Percentiles rank a stretch among this genome's conserved stretches.
Evolutionary conservation across 208 protist species (phyloP).

Genomic region (Crithidia bombi): DNA sequence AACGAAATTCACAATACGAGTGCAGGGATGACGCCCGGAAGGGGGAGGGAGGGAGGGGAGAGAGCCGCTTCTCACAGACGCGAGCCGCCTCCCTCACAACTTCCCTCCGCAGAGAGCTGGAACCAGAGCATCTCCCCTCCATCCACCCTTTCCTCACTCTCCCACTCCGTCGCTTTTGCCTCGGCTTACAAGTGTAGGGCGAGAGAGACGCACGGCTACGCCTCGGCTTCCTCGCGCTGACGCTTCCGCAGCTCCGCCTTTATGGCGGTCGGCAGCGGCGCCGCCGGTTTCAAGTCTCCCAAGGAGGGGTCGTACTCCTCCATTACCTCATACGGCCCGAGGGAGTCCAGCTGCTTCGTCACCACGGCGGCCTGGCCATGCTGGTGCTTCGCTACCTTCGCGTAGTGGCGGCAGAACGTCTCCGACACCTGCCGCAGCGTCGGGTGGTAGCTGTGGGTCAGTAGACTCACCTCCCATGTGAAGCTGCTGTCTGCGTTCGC

Average conservation of each 20-base stretch:
- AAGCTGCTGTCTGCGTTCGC: conserved; percentile 90
- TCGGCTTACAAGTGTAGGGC: too few relatives aligned
- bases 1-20: neutral
- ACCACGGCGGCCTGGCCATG: conserved; percentile 87
- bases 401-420: conserved; percentile 83
- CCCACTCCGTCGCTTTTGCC: too few relatives aligned
- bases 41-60: too few relatives aligned
- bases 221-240: conserved; percentile 31
- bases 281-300: conserved; percentile 74
- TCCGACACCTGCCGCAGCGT: conserved; percentile 83
- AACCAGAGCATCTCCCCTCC: too few relatives aligned
- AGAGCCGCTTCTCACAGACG: too few relatives aligned
- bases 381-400: conserved; percentile 80
- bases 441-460: conserved; percentile 86
- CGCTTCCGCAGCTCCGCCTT: conserved; percentile 36
- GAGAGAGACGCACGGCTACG: neutral
- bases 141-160: neutral
- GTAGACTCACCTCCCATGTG: conserved; percentile 83
- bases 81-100: too few relatives aligned
- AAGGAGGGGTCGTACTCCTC: conserved; percentile 89
- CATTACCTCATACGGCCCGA: conserved; percentile 90
- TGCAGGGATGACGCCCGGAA: too few relatives aligned
- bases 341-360: conserved; percentile 85
- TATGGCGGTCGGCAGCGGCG: conserved; percentile 61
- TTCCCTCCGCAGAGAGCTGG: too few relatives aligned